These are phyloP conservation scores for Parathielavia appendiculata DNA, from an alignment of 495 filamentous ascomycete genomes.

Conservation along the genomic window DNA sequence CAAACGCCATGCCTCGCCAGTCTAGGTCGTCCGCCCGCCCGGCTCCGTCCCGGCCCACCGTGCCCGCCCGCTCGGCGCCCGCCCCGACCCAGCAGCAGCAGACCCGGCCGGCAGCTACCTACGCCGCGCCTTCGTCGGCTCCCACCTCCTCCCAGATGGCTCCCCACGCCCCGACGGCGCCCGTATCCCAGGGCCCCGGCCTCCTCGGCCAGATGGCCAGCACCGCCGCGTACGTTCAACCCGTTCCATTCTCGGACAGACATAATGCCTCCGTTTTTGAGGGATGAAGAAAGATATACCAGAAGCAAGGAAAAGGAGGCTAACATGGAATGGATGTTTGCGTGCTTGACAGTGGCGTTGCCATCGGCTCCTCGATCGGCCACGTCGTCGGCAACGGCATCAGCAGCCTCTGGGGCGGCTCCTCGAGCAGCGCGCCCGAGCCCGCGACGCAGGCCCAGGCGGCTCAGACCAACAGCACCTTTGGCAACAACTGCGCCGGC, in stretches of 20 bases:
- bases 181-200: slow-evolving; percentile 57
- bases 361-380: slow-evolving; percentile 89
- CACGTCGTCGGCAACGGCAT: slow-evolving; percentile 92
- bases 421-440: slow-evolving; percentile 56
- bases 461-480: slow-evolving; percentile 43
- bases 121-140: slow-evolving; percentile 48
- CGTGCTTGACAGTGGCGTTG: slow-evolving; percentile 70
- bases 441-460: slow-evolving; percentile 37
- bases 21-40: slow-evolving; percentile 59
- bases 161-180: slow-evolving; percentile 20
- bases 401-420: slow-evolving; percentile 69
- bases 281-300: not conserved
- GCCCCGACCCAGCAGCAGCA: slow-evolving; percentile 56
- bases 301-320: not conserved
- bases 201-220: slow-evolving; percentile 83
- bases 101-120: slow-evolving; percentile 59
- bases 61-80: slow-evolving; percentile 55
- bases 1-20: slow-evolving; percentile 70
- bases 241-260: slow-evolving; percentile 13
- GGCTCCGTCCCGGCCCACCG: slow-evolving; percentile 60
- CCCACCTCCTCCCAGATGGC: slow-evolving; percentile 45
- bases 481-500: slow-evolving; percentile 64
- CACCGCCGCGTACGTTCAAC: slow-evolving; percentile 66
- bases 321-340: slow-evolving; percentile 13
- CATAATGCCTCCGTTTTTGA: not conserved